Base-by-base conservation (phyloP, 495 filamentous ascomycete species). In the Cairneyella variabilis region DNA sequence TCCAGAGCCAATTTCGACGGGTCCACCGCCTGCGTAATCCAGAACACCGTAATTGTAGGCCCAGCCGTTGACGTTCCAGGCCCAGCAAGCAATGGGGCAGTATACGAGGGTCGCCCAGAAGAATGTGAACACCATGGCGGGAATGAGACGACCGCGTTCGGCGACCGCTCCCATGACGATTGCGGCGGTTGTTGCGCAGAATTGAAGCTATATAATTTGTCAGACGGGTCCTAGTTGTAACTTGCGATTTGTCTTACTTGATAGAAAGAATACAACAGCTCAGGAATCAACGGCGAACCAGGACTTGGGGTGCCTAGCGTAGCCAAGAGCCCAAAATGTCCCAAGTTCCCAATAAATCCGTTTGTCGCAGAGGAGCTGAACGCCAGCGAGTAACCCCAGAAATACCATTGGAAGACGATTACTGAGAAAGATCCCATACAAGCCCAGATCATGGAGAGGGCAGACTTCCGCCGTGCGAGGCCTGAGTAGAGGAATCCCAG, bases 21-120 rank as follows among this genome's bases (percentile, higher is more conserved):
- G 95, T 26, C 92, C 93, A 59, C 93, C 93, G 48, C 93, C 93
- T 48, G 93, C 93, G 62, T 97, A 98, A 72, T 98, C 93, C 64
- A 96, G 74, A 37, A 95, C 92, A 54, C 95, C 95, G 66, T 91
- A 96, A 41, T 86, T 85, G 76, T 76, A 95, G 21, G 75, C 90
- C 93, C 93, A 98, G 28, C 93, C 93, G 65, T 95, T 92, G 57
- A 82, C 71, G 63, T 93, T 92, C 93, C 93, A 98, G 18, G 77
- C 86, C 93, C 93, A 98, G 77, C 86, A 96, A 51, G 90, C 89
- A 52, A 98, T 70, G 0, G 93, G 93, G 71, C 93, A 97, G 80
- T 98, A 98, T 45, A 97, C 93, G 50, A 97, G 77, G 0, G 95
- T 97, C 1, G 89, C 90, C 95, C 95, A 98, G 76, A 88, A 80